Conservation (phyloP, 257 asterid species). For the Capsicum pubescens region DNA sequence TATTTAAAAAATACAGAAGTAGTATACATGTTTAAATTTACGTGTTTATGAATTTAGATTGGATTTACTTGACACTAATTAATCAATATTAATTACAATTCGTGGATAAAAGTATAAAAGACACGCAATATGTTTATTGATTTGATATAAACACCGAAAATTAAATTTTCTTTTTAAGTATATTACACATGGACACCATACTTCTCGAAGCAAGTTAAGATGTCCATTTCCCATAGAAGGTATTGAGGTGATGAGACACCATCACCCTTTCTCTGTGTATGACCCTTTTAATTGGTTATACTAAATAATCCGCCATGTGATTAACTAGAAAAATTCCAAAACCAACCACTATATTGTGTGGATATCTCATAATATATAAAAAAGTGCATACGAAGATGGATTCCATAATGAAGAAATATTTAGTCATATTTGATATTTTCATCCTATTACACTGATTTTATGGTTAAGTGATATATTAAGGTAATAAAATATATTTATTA, state of each 20-base stretch:
- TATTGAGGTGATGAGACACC: neutral
- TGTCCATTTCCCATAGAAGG: neutral
- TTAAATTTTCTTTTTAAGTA: no score
- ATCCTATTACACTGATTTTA: neutral
- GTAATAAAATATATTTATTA: neutral
- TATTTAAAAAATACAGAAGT: no score
- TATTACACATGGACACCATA: no score
- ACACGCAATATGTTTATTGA: no score
- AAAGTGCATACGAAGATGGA: neutral
- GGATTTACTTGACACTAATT: no score
- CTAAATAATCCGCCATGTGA: neutral
- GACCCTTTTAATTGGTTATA: neutral
- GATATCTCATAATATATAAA: neutral
- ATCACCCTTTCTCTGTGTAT: neutral
- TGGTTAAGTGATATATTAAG: neutral
- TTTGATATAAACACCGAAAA: no score
- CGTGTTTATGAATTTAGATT: no score
- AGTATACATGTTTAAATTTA: no score
- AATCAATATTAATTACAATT: no score
- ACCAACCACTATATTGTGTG: neutral
- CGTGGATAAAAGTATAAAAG: no score
- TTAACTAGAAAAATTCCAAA: neutral
- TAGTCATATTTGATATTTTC: neutral
- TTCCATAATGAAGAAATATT: neutral
- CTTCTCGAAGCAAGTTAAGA: neutral